Base-by-base conservation (phyloP, 2,329 filamentous ascomycete species). In the Ascochyta viciae-villosae region DNA sequence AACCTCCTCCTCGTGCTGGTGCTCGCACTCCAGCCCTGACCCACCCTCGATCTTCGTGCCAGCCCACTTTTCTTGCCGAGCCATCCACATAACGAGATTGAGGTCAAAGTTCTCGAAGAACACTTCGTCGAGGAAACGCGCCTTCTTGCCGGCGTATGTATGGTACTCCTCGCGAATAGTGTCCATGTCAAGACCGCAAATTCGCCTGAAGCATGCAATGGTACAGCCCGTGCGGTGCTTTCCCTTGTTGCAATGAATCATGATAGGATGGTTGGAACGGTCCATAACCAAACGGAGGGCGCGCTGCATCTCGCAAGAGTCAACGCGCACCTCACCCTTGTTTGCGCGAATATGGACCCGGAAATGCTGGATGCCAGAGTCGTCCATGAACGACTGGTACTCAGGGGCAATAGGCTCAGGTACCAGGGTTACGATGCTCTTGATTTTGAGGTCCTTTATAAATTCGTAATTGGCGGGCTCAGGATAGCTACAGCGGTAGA, bases 201-300 rank as follows among this genome's bases (percentile, higher is more conserved):
- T 77, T 72, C 90, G 91, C 60, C 92, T 87, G 60, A 96, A 83
- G 54, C 90, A 87, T 16, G 87, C 93, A 44, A 93, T 84, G n/a
- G 95, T 89, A 70, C 92, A 96, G 22, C 93, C 93, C 16, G 93
- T 96, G 54, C 93, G 89, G 72, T 97, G 93, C 83, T 88, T 95
- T 72, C 93, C 93, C 65, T 96, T 93, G 72, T 96, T 97, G 82
- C 93, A 97, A 75, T 97, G 93, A 42, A 97, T 84, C 35, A 96
- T 82, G 10, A 97, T 76, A 0, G 93, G 93, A 63, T 95, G 87
- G 60, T 96, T 92, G 31, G 81, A 77, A 44, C 83, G 83, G 68
- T 96, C 85, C 49, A 94, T 81, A 37, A 94, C 83, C 38, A 94
- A 78, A 12, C 84, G 80, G 23, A 96, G 81, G 41, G 94, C 91